Conservation (phyloP, 345 rosid species). For the Citrus medica region DNA sequence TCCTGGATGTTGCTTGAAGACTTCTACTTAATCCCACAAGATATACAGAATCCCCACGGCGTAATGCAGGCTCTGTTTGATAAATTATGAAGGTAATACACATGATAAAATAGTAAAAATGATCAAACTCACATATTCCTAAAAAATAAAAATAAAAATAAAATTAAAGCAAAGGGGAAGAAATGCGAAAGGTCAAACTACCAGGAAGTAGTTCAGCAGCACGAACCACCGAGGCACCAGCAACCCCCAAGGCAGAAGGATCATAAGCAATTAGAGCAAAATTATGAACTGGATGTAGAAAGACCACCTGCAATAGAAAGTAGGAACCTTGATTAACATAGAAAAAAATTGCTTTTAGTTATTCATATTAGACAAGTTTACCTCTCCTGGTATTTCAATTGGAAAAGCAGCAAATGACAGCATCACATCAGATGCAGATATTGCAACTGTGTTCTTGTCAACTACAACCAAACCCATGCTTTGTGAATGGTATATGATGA, state of each 20-base stretch:
- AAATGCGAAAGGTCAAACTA: constrained; percentile 29
- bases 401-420: constrained; percentile 95
- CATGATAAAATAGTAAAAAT: neutral
- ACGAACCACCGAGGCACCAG: constrained; percentile 66
- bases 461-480: constrained; percentile 91
- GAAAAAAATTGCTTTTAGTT: neutral
- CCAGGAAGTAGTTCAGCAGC: constrained; percentile 94
- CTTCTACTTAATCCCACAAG: constrained; percentile 90
- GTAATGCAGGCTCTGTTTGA: constrained; percentile 72
- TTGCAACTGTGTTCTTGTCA: constrained; percentile 86
- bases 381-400: constrained; percentile 98
- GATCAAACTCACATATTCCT: neutral
- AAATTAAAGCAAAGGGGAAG: neutral
- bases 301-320: constrained; percentile 65
- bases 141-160: neutral
- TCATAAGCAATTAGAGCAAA: constrained; percentile 91
- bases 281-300: constrained; percentile 96
- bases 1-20: constrained; percentile 89
- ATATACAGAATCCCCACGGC: constrained; percentile 88
- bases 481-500: constrained; percentile 78
- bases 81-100: constrained; percentile 7
- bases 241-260: constrained; percentile 70
- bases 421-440: constrained; percentile 88
- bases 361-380: constrained; percentile 20
- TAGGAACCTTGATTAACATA: constrained; percentile 20